Conservation (phyloP, 2,329 filamentous ascomycete genomes). For the Fusarium xylarioides region DNA sequence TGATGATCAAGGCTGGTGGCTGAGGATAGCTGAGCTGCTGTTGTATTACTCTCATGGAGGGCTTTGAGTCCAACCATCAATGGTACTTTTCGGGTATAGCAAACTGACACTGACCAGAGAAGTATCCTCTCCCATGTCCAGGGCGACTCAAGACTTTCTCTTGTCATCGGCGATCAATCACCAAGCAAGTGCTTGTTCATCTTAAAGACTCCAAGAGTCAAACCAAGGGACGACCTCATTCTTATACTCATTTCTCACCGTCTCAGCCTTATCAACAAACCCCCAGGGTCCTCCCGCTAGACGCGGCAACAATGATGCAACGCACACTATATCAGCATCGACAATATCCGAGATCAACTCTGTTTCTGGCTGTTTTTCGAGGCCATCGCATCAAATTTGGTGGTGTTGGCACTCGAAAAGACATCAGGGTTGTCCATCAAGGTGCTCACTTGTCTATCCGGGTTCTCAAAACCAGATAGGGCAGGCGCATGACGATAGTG, state of each 20-base stretch:
- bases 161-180: neutral
- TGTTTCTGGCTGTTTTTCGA: constrained; percentile 6
- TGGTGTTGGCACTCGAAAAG: constrained; percentile 18
- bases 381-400: constrained; percentile 2
- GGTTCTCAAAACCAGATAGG: constrained; percentile 34
- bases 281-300: neutral
- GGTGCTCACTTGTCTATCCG: constrained; percentile 38
- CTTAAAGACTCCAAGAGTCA: neutral
- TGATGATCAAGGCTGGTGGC: neutral
- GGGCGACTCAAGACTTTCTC: neutral
- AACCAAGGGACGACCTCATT: constrained; percentile 15
- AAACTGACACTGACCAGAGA: neutral
- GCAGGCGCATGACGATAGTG: constrained; percentile 6
- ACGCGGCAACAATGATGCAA: constrained; percentile 22
- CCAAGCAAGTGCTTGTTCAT: neutral
- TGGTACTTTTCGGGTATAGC: neutral
- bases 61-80: neutral
- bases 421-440: constrained; percentile 44
- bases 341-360: constrained; percentile 1
- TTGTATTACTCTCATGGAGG: neutral
- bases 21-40: neutral
- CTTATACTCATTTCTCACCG: constrained; percentile 27
- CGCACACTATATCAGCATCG: constrained; percentile 5
- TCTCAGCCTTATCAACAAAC: constrained; percentile 13
- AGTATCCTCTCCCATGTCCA: neutral